These are phyloP conservation scores for Coemansia sp. DNA, from an alignment of 192 early-diverging fungal species.

Conservation along the genomic window DNA sequence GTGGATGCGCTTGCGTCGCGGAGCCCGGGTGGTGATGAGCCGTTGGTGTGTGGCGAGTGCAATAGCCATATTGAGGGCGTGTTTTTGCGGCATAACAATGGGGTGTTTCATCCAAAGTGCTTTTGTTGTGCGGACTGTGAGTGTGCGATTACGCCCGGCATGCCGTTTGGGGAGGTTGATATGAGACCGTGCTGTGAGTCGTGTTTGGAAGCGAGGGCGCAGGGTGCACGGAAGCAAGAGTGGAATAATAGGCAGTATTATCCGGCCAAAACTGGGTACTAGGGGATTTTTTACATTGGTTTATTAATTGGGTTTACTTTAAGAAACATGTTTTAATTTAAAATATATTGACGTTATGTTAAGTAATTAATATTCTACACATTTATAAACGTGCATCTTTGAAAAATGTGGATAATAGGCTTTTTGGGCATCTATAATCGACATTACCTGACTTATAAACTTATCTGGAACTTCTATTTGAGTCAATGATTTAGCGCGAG, in stretches of 20 bases:
- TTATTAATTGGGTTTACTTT: no score
- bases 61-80: conserved; percentile 34
- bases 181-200: conserved; percentile 45
- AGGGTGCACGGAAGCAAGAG: conserved; percentile 5
- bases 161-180: conserved; percentile 55
- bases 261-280: conserved; percentile 5
- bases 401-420: not conserved
- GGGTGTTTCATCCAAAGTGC: conserved; percentile 49
- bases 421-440: not conserved
- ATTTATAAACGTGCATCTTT: not conserved
- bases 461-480: not conserved
- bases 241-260: not conserved
- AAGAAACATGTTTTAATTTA: no score
- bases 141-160: conserved; percentile 47
- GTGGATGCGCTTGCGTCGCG: conserved; percentile 24
- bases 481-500: not conserved
- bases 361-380: no score
- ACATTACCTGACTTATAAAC: not conserved
- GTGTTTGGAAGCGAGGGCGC: conserved; percentile 37
- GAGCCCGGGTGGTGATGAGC: not conserved
- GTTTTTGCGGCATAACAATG: conserved; percentile 43
- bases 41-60: conserved; percentile 37
- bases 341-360: no score
- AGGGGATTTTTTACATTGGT: not conserved
- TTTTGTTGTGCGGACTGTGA: conserved; percentile 50